Evolutionary conservation across 441 rosid genomes (phyloP).

Genomic region (Bruguiera hainesii): DNA sequence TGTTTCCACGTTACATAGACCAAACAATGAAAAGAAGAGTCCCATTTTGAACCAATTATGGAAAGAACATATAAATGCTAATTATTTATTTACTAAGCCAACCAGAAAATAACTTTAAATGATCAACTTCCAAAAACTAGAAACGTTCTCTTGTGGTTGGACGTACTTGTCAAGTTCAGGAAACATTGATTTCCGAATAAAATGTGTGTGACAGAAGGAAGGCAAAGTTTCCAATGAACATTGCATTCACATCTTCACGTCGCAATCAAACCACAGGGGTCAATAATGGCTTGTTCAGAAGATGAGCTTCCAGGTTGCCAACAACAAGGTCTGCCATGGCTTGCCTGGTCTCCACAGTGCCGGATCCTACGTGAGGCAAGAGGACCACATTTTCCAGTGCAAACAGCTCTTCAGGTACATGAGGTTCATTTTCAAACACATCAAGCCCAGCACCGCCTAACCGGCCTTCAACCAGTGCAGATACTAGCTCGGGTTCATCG

Average conservation of each 20-base stretch:
- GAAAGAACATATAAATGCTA: too few relatives aligned
- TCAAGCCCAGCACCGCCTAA: constrained; percentile 76
- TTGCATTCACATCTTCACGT: background rate
- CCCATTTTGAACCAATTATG: too few relatives aligned
- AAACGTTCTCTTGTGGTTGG: background rate
- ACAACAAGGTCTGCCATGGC: constrained; percentile 71
- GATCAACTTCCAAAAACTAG: background rate
- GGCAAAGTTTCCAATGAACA: constrained; percentile 4
- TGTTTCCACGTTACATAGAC: too few relatives aligned
- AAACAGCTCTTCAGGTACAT: constrained; percentile 54
- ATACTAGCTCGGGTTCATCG: constrained; percentile 64
- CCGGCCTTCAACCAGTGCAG: constrained; percentile 60
- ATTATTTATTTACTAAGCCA: background rate
- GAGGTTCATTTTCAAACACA: constrained; percentile 63
- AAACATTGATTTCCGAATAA: background rate
- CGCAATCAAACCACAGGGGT: constrained; percentile 49
- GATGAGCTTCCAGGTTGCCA: constrained; percentile 61
- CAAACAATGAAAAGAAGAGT: too few relatives aligned
- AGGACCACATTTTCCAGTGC: constrained; percentile 58
- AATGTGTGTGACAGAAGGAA: background rate
- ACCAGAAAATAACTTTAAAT: background rate
- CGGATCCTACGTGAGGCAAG: constrained; percentile 59
- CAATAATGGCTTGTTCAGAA: constrained; percentile 42
- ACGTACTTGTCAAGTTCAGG: background rate
- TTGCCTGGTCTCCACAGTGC: constrained; percentile 51